Percentiles rank a stretch among this genome's conserved stretches.
Evolutionary conservation across 2,329 filamentous ascomycete genomes (phyloP).

Genomic region (Colletotrichum musicola): DNA sequence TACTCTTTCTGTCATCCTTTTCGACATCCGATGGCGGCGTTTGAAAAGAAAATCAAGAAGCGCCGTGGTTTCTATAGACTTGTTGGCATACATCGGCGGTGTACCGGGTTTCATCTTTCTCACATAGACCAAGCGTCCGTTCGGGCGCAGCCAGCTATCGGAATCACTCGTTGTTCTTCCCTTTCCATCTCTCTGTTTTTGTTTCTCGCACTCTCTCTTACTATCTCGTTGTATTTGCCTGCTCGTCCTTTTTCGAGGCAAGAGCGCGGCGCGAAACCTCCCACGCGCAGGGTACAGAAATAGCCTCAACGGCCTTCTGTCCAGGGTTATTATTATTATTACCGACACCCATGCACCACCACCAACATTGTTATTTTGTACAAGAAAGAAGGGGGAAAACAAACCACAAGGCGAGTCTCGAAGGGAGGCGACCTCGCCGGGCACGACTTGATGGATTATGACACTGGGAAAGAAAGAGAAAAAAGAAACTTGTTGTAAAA

Average conservation of each 20-base stretch:
- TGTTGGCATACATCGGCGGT: constrained; percentile 27
- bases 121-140: constrained; percentile 23
- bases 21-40: constrained; percentile 16
- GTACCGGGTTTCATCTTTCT: constrained; percentile 5
- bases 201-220: too few relatives aligned
- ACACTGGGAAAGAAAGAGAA: constrained; percentile 12
- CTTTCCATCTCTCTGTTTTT: too few relatives aligned
- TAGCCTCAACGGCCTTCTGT: constrained; percentile 4
- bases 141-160: constrained; percentile 12
- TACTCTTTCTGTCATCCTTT: constrained; percentile 4
- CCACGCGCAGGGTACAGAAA: constrained; percentile 8
- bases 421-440: constrained; percentile 15
- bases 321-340: constrained; percentile 18
- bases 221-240: constrained; percentile 1
- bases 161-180: constrained; percentile 8
- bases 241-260: constrained; percentile 6
- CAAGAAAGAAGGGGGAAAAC: constrained; percentile 4
- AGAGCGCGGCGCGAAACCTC: background rate
- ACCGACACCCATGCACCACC: constrained; percentile 13
- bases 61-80: constrained; percentile 29
- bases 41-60: constrained; percentile 4
- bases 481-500: constrained; percentile 20
- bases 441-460: constrained; percentile 40
- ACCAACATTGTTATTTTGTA: constrained; percentile 29
- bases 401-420: constrained; percentile 13